Percentiles rank a stretch among this genome's conserved stretches.
Conservation (phyloP, 2,329 filamentous ascomycete genomes). For the Nothophaeocryptopus gaeumannii region DNA sequence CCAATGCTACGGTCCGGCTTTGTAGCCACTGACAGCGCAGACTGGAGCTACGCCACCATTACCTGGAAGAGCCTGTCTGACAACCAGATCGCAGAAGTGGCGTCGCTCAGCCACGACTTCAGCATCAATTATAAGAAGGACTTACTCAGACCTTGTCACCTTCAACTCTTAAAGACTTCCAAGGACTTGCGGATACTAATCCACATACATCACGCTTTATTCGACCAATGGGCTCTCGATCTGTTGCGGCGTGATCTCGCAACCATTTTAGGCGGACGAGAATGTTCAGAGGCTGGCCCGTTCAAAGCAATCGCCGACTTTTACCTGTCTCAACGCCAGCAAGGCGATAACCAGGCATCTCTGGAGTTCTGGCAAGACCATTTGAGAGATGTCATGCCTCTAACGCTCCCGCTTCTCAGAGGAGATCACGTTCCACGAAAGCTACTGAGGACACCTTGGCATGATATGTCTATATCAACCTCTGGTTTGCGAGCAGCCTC, state of each 20-base stretch:
- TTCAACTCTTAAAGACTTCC: slow-evolving; percentile 52
- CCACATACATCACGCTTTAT: slow-evolving; percentile 76
- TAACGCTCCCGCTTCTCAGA: slow-evolving; percentile 59
- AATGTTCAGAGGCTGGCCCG: slow-evolving; percentile 47
- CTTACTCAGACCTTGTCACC: slow-evolving; percentile 58
- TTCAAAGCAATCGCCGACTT: slow-evolving; percentile 61
- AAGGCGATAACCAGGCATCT: neutral
- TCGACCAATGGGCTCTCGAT: slow-evolving; percentile 85
- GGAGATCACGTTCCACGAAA: slow-evolving; percentile 29
- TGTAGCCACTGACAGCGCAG: slow-evolving; percentile 43
- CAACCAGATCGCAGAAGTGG: slow-evolving; percentile 30
- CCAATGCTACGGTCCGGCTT: slow-evolving; percentile 75
- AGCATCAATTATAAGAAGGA: slow-evolving; percentile 29
- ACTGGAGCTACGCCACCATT: slow-evolving; percentile 59
- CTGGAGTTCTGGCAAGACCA: slow-evolving; percentile 68
- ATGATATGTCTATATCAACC: slow-evolving; percentile 11
- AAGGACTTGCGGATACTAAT: slow-evolving; percentile 42
- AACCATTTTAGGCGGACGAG: slow-evolving; percentile 43
- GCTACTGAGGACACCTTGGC: slow-evolving; percentile 26
- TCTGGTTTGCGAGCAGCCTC: slow-evolving; percentile 11
- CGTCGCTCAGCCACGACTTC: slow-evolving; percentile 21
- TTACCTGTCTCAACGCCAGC: slow-evolving; percentile 31
- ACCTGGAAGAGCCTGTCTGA: slow-evolving; percentile 55
- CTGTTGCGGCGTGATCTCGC: slow-evolving; percentile 71
- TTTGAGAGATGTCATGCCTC: slow-evolving; percentile 57